Evolutionary conservation across 306 rosid species (phyloP).

Genomic region (Erythrophleum fordii): DNA sequence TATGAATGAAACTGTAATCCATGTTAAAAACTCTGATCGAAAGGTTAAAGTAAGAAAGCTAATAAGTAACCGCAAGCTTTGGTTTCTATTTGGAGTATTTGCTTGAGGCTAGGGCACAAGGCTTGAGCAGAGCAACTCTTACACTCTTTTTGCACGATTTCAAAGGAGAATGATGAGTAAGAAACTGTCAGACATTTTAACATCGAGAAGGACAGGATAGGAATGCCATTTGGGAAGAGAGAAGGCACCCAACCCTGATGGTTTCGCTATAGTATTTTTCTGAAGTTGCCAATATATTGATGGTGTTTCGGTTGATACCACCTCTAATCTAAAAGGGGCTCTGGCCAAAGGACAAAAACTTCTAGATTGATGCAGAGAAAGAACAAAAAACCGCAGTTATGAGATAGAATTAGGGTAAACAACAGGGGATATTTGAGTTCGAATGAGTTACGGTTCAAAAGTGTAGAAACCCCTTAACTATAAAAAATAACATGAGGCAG

Average conservation of each 20-base stretch:
- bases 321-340: not conserved
- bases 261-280: not conserved
- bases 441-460: not conserved
- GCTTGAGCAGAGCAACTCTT: not conserved
- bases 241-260: not conserved
- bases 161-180: not conserved
- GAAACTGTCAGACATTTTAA: not conserved
- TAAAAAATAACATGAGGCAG: not conserved
- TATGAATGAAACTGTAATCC: not conserved
- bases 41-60: not conserved
- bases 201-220: not conserved
- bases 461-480: not conserved
- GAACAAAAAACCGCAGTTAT: not conserved
- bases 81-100: not conserved
- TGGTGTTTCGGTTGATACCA: not conserved
- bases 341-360: not conserved
- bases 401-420: not conserved
- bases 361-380: not conserved
- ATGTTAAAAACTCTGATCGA: not conserved
- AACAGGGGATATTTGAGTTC: not conserved
- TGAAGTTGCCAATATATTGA: not conserved
- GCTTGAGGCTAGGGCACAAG: not conserved
- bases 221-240: not conserved
- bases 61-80: not conserved
- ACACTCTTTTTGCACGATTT: not conserved